Conservation (phyloP, 495 filamentous ascomycete species). For the Talaromyces thailandensis region DNA sequence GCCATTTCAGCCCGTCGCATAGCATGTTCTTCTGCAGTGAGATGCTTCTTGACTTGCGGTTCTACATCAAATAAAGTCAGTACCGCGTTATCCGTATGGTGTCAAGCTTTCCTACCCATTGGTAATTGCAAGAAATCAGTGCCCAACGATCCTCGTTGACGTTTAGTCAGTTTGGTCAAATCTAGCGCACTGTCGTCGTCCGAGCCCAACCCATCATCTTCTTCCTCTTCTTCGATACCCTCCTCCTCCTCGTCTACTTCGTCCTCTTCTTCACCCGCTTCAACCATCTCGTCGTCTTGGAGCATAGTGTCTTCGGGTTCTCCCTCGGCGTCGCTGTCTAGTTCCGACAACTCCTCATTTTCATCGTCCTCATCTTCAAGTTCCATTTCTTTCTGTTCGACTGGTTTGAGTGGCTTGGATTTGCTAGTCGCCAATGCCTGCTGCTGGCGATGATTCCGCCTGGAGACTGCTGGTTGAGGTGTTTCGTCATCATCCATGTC, state of each 20-base stretch:
- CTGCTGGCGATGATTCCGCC: conserved; percentile 19
- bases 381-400: conserved; percentile 54
- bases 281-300: conserved; percentile 22
- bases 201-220: conserved; percentile 50
- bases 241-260: conserved; percentile 44
- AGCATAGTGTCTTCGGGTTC: conserved; percentile 39
- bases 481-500: conserved; percentile 51
- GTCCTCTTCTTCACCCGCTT: conserved; percentile 20
- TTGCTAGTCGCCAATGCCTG: conserved; percentile 20
- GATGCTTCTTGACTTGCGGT: conserved; percentile 83
- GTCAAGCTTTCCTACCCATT: conserved; percentile 48
- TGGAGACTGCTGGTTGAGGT: conserved; percentile 28
- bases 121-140: conserved; percentile 77
- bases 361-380: conserved; percentile 46
- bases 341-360: conserved; percentile 32
- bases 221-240: conserved; percentile 46
- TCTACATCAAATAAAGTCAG: conserved; percentile 42
- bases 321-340: conserved; percentile 43
- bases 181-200: conserved; percentile 68
- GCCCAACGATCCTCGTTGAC: conserved; percentile 67
- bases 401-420: conserved; percentile 34
- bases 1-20: conserved; percentile 98
- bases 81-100: background rate
- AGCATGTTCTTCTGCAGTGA: conserved; percentile 89
- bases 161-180: conserved; percentile 75